Evolutionary conservation across 495 filamentous ascomycete species (phyloP), one percentile per base, ranked within the genome.

Genomic region (Aspergillus diversus): DNA sequence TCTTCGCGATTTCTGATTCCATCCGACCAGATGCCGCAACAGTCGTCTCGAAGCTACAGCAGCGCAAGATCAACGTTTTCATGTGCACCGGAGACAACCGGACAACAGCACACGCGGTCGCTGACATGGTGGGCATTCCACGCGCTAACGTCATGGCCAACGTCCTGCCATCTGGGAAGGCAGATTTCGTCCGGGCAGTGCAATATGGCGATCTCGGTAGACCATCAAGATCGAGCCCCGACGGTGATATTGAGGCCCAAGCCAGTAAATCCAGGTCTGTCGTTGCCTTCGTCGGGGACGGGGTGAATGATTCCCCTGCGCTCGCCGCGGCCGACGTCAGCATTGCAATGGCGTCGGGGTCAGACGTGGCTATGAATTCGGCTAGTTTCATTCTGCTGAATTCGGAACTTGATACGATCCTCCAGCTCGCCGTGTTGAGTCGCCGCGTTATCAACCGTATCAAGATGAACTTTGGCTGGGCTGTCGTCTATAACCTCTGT

Each of bases 381-480:
- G 88, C 92, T 0, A 87, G 88, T 52, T 96, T 97, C 74, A 90
- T 97, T 55, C 85, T 97, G n/a, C 83, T 96, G 17, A 88, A 88
- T 64, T 87, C 84, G 16, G 84, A 91, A 60, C 80, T 97, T 8
- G 75, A 76, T 46, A 80, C 89, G 0, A 81, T 97, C 57, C 80
- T 94, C 42, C 89, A 88, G 5, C 79, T 97, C 27, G 83, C 93
- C 0, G 78, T 89, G 39, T 85, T 97, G 46, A 89, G 86, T 59
- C 76, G 79, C 0, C 80, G 81, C 4, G 92, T 97, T 3, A 94
- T 97, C 69, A 76, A 84, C 35, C 80, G 93, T 15, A 89, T 97
- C 65, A 88, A 88, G 70, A 82, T 95, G 77, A 97, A 97, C 68
- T 97, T 97, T 71, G 84, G 73, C 33, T 97, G 93, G 93, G 93